phyloP scores from a whole-genome alignment of 257 asterid genomes.

The Petunia axillaris region DNA sequence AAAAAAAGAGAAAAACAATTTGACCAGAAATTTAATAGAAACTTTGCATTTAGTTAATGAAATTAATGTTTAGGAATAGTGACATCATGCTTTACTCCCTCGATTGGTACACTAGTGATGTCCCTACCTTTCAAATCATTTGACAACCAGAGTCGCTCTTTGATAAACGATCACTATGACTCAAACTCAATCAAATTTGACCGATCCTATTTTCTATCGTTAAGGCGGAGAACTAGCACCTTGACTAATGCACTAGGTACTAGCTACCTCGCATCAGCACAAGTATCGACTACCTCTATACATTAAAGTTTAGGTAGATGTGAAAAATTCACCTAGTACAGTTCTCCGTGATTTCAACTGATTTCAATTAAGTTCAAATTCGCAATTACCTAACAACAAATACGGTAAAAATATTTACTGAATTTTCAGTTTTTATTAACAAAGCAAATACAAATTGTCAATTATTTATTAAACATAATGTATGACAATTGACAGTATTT shows the following conservation, averaged over 20 bases:
- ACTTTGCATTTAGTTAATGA: too few species aligned
- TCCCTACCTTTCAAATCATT: too few species aligned
- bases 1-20: too few species aligned
- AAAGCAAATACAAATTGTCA: neutral
- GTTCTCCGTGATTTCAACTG: neutral
- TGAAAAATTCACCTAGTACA: neutral
- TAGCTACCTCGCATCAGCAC: neutral
- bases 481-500: neutral
- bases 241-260: neutral
- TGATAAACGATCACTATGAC: too few species aligned
- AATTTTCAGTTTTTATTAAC: neutral
- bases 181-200: too few species aligned
- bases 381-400: slow-evolving; percentile 1
- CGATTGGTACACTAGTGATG: too few species aligned
- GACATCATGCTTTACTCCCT: too few species aligned
- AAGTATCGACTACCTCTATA: neutral
- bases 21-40: too few species aligned
- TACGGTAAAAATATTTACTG: neutral
- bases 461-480: neutral
- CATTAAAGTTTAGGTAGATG: neutral
- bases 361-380: neutral
- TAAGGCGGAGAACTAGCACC: neutral
- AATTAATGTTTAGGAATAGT: too few species aligned
- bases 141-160: too few species aligned
- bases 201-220: too few species aligned